These are phyloP conservation scores for Drosera spatulata DNA, from an alignment of 179 eudicot species.

Conservation along the genomic window DNA sequence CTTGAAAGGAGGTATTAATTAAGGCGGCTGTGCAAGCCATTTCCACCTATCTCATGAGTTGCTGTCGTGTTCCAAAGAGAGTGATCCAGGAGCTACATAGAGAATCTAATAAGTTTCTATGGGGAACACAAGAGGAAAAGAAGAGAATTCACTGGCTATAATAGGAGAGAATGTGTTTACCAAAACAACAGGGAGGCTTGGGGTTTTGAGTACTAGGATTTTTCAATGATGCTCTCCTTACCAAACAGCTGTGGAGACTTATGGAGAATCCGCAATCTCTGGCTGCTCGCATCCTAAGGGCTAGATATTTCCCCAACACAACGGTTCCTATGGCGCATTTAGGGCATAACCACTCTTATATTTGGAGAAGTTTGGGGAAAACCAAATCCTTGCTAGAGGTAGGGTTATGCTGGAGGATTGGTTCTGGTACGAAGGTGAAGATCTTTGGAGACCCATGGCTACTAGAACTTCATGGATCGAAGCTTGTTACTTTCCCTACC, in stretches of 20 bases:
- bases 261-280: background rate
- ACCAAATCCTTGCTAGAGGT: background rate
- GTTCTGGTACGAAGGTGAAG: background rate
- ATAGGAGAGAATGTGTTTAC: background rate
- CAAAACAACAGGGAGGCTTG: background rate
- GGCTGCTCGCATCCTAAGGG: background rate
- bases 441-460: background rate
- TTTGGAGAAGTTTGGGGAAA: background rate
- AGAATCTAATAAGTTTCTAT: too few species aligned
- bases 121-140: background rate
- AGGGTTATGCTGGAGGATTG: background rate
- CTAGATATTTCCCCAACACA: background rate
- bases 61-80: background rate
- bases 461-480: too few species aligned
- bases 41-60: background rate
- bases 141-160: background rate
- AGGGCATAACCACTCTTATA: background rate
- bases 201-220: background rate
- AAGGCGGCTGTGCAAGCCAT: background rate
- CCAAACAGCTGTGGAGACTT: too few species aligned
- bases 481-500: too few species aligned
- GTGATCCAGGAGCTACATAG: background rate
- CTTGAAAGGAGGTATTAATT: background rate
- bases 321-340: background rate
- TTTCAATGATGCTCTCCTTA: too few species aligned